A percentile compares a stretch with the other conserved stretches of the same genome.
Conservation (phyloP, 176 grass and related monocot genomes). For the Juncus inflexus region DNA sequence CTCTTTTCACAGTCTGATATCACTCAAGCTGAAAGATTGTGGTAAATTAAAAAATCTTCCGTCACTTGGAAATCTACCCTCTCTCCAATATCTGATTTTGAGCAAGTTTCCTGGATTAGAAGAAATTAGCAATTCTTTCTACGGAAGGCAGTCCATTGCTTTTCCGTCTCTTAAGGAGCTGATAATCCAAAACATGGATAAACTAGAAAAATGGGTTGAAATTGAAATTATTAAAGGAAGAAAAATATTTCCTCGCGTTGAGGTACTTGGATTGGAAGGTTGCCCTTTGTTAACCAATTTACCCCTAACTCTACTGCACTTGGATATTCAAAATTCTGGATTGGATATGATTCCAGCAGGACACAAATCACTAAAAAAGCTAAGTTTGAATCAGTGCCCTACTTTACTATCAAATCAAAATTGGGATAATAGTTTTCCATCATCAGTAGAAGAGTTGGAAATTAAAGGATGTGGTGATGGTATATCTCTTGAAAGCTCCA, state of each 20-base stretch:
- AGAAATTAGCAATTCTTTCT: slow-evolving; percentile 9
- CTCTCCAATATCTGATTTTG: slow-evolving; percentile 19
- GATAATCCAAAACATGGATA: not conserved
- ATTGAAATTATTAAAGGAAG: slow-evolving; percentile 2
- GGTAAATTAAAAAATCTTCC: slow-evolving; percentile 15
- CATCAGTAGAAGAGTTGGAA: slow-evolving; percentile 7
- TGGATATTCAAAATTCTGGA: slow-evolving; percentile 17
- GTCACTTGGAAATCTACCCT: slow-evolving; percentile 14
- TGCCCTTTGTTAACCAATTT: not conserved
- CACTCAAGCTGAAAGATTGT: slow-evolving; percentile 20
- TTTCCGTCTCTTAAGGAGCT: slow-evolving; percentile 21
- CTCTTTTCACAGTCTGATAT: slow-evolving; percentile 5
- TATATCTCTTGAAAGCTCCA: slow-evolving; percentile 3
- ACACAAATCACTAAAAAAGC: slow-evolving; percentile 2
- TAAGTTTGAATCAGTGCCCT: not conserved
- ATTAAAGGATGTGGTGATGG: not conserved
- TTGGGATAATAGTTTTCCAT: not conserved
- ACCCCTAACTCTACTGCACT: slow-evolving; percentile 15
- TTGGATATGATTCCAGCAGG: slow-evolving; percentile 18
- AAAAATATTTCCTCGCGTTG: slow-evolving; percentile 19
- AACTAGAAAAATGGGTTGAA: slow-evolving; percentile 9
- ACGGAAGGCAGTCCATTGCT: not conserved
- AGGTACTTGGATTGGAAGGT: slow-evolving; percentile 17
- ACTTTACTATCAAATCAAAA: slow-evolving; percentile 3
- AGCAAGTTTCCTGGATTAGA: not conserved